phyloP scores from a whole-genome alignment of 208 protist genomes.

The Leishmania aethiopica region DNA sequence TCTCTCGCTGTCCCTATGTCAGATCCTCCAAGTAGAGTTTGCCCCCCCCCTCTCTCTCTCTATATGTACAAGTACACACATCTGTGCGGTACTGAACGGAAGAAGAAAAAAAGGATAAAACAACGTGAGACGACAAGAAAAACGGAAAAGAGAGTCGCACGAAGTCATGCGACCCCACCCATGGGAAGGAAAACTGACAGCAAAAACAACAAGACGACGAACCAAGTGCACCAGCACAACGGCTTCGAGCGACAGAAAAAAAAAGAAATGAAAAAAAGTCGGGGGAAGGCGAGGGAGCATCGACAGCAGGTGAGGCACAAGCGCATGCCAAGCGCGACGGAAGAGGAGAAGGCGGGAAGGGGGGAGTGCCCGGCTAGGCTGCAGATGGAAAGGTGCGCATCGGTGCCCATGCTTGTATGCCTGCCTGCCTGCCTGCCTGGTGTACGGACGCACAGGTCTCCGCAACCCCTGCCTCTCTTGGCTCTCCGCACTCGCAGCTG shows the following conservation, averaged over 20 bases:
- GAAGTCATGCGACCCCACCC: neutral
- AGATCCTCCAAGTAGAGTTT: neutral
- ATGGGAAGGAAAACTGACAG: too few relatives aligned
- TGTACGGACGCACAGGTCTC: neutral
- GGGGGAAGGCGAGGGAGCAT: too few relatives aligned
- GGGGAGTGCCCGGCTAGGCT: neutral
- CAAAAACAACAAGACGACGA: too few relatives aligned
- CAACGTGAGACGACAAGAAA: neutral
- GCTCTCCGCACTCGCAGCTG: neutral
- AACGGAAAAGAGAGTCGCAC: neutral
- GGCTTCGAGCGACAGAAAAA: neutral
- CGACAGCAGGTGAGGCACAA: neutral
- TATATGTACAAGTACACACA: neutral
- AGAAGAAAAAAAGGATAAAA: neutral
- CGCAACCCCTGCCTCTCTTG: neutral
- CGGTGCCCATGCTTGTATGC: neutral
- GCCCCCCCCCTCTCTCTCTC: neutral
- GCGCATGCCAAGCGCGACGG: too few relatives aligned
- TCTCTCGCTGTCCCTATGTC: neutral
- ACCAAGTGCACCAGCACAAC: too few relatives aligned
- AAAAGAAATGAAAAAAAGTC: neutral
- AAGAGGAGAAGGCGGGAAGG: neutral
- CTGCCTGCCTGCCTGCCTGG: neutral
- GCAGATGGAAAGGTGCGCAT: neutral
- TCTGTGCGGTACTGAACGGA: neutral